phyloP scores from a whole-genome alignment of 129 eudicot genomes.

The Arctium minus region DNA sequence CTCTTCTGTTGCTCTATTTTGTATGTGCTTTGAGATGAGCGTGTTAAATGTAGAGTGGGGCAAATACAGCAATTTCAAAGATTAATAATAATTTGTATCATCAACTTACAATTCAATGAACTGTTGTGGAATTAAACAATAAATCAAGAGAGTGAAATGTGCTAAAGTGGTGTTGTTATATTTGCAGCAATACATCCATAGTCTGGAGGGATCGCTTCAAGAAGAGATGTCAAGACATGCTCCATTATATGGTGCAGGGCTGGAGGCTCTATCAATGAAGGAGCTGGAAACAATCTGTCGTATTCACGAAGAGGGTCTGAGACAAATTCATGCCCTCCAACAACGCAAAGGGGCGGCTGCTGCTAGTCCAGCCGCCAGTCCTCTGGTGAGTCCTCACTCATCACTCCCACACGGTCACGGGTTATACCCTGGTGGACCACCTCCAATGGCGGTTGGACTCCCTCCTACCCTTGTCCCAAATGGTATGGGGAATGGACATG shows the following conservation, averaged over 20 bases:
- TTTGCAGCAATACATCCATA: slow-evolving; percentile 91
- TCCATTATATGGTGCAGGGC: slow-evolving; percentile 82
- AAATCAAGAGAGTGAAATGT: not conserved
- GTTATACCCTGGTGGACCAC: slow-evolving; percentile 50
- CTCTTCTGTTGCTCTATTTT: no score
- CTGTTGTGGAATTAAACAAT: no score
- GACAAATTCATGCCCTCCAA: slow-evolving; percentile 84
- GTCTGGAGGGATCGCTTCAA: slow-evolving; percentile 67
- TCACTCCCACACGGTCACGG: slow-evolving; percentile 55
- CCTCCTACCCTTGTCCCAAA: slow-evolving; percentile 55
- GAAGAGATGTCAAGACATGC: slow-evolving; percentile 98
- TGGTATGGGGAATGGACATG: slow-evolving; percentile 83
- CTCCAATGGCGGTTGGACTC: slow-evolving; percentile 70
- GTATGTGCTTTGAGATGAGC: no score
- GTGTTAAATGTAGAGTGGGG: no score
- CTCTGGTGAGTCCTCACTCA: slow-evolving; percentile 55
- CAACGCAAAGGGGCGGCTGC: slow-evolving; percentile 43
- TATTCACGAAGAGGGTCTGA: slow-evolving; percentile 87
- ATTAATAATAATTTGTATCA: no score
- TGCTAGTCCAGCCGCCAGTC: slow-evolving; percentile 53
- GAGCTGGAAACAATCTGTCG: slow-evolving; percentile 90
- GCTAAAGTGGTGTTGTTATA: not conserved
- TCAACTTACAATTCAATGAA: no score
- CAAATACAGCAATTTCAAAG: no score
- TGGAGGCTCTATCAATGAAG: slow-evolving; percentile 83